Evolutionary conservation across 2,329 filamentous ascomycete species (phyloP), one percentile per base, ranked within the genome.

Genomic region (Byssothecium circinans): DNA sequence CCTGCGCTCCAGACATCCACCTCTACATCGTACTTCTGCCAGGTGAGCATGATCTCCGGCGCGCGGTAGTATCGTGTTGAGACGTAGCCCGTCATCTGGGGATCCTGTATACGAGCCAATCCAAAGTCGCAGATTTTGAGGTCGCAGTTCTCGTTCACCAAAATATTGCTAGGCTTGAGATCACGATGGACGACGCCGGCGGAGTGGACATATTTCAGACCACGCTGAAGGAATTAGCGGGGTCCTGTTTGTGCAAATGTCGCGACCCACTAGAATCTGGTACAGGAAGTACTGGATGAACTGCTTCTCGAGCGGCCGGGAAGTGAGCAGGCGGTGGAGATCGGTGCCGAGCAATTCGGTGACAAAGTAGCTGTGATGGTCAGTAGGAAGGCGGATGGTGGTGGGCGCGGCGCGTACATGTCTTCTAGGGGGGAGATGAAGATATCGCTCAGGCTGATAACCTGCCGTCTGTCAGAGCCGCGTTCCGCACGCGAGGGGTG

Each of bases 221-320:
- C 94, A 65, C 94, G 90, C 92, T 96, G 49, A 18, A 6, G 14
- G 30, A 40, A 50, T 70, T 49, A 71, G 70, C 50, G 35, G 19
- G 38, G 38, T 19, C 3, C 41, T 48, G 23, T 30, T 29, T 46
- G 65, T 85, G 65, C 77, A 95, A 82, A 65, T 95, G 95, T 57
- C 33, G 47, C 49, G 52, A 72, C 87, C 65, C 77, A 96, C 92
- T 80, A 97, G 83, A 67, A 99, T 99, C 76, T 99, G 94, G 75
- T 99, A 99, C 52, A 99, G 83, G 73, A 99, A 99, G 78, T 99
- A 99, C 78, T 99, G 94, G 66, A 99, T 97, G 74, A 99, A 99
- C 74, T 99, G 94, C 78, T 96, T 97, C 81, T 99, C 94, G 43
- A 99, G 84, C 19, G 94, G 94, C 70, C 94, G 82, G 39, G 94